These are phyloP conservation scores for Phanerochaete carnosa DNA, from an alignment of 768 basidiomycete species.

Conservation along the genomic window DNA sequence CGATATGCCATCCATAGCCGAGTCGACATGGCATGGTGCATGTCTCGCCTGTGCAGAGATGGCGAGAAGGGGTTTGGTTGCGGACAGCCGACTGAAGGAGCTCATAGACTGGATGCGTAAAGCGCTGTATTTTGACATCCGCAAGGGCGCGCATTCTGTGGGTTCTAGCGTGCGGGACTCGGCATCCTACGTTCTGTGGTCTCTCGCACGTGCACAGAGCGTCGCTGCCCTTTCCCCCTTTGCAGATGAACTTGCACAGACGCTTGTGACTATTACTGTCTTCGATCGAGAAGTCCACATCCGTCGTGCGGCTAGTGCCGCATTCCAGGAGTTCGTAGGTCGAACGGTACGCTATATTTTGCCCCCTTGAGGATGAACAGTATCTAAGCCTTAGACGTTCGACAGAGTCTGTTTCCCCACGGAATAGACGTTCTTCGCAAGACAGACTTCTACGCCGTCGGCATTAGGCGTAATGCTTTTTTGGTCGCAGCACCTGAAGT, in stretches of 20 bases:
- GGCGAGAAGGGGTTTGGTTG: slow-evolving; percentile 76
- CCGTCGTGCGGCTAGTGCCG: slow-evolving; percentile 92
- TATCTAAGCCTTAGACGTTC: no score
- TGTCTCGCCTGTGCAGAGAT: slow-evolving; percentile 92
- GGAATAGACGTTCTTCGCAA: slow-evolving; percentile 91
- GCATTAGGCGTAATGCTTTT: slow-evolving; percentile 81
- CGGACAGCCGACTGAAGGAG: slow-evolving; percentile 50
- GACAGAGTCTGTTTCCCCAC: slow-evolving; percentile 83
- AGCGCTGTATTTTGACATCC: slow-evolving; percentile 91
- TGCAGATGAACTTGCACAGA: slow-evolving; percentile 61
- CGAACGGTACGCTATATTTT: slow-evolving; percentile 59
- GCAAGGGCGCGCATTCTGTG: slow-evolving; percentile 89
- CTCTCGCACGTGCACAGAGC: slow-evolving; percentile 79
- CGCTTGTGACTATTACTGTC: slow-evolving; percentile 74
- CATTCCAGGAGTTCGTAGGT: slow-evolving; percentile 96
- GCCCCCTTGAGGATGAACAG: not conserved
- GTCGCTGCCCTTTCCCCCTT: slow-evolving; percentile 54
- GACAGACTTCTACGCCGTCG: slow-evolving; percentile 94
- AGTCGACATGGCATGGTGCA: slow-evolving; percentile 93
- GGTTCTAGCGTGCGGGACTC: slow-evolving; percentile 95
- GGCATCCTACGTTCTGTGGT: slow-evolving; percentile 93
- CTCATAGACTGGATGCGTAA: slow-evolving; percentile 68
- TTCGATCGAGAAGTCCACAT: slow-evolving; percentile 96
- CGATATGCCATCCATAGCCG: slow-evolving; percentile 74
- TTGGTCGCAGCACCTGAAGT: slow-evolving; percentile 83